Evolutionary conservation across 1,139 yeast genomes (phyloP).

Genomic region (Nakaseomyces kungkrabaensis): DNA sequence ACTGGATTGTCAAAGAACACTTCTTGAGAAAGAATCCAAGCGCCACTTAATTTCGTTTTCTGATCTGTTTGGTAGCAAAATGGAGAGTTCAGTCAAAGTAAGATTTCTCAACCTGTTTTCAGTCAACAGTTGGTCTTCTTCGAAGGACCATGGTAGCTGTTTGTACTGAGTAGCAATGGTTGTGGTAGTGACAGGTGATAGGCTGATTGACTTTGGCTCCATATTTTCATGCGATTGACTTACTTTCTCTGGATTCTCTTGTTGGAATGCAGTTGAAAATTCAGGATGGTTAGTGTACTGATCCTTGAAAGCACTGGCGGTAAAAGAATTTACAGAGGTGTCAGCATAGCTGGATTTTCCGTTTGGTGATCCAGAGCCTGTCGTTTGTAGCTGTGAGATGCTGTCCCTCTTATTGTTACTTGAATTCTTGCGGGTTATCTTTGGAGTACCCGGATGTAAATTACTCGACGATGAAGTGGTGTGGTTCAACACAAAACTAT

Average conservation of each 20-base stretch:
- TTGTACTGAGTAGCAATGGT: neutral
- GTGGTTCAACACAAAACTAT: conserved; percentile 1
- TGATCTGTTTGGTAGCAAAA: conserved; percentile 60
- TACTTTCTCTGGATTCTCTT: neutral
- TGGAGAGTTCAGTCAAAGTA: conserved; percentile 63
- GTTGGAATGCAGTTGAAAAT: neutral
- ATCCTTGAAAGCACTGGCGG: conserved; percentile 1
- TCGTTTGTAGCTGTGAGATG: neutral
- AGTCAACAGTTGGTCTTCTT: conserved; percentile 68
- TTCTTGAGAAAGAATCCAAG: neutral
- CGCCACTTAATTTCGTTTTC: conserved; percentile 69
- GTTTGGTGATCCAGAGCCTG: neutral
- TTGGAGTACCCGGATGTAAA: neutral
- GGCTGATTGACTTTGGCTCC: neutral
- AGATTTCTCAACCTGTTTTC: conserved; percentile 47
- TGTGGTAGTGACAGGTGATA: neutral
- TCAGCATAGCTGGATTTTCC: neutral
- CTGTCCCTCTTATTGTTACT: neutral
- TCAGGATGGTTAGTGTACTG: neutral
- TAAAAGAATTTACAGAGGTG: neutral
- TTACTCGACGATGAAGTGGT: neutral
- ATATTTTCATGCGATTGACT: neutral
- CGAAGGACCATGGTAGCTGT: conserved; percentile 10
- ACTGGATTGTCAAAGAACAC: neutral
- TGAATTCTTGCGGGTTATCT: neutral